phyloP scores from a whole-genome alignment of 1,284 basidiomycete species.

The Schizophyllum commune region DNA sequence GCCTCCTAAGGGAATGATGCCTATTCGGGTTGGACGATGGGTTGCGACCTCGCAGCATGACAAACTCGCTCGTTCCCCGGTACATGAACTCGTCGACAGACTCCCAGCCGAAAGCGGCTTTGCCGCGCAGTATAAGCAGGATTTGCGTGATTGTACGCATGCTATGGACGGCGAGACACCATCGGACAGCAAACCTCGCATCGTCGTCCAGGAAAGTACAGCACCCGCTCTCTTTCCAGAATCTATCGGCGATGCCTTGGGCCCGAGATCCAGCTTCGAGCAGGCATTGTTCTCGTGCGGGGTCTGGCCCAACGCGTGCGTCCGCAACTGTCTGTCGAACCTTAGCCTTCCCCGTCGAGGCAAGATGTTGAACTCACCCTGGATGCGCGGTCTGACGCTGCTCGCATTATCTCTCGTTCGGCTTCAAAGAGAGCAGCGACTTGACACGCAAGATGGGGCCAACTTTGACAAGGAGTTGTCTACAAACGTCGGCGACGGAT shows the following conservation, averaged over 20 bases:
- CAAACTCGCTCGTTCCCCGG: neutral
- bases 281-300: neutral
- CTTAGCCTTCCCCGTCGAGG: neutral
- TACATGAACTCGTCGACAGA: neutral
- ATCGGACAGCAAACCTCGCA: too few species aligned
- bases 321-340: neutral
- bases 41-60: neutral
- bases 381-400: neutral
- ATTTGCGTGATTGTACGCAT: neutral
- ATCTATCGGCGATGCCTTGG: neutral
- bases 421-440: neutral
- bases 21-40: neutral
- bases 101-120: neutral
- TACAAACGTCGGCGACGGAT: neutral
- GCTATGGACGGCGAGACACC: neutral
- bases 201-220: too few species aligned
- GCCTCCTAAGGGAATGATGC: neutral
- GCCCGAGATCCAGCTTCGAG: neutral
- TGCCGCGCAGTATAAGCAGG: neutral
- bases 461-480: slow-evolving; percentile 6
- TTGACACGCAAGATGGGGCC: neutral
- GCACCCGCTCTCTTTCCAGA: neutral
- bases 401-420: neutral
- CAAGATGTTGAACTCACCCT: neutral
- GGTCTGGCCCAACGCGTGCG: neutral